These are phyloP conservation scores for Pseudogymnoascus sp. DNA, from an alignment of 2,329 filamentous ascomycete genomes.

Conservation along the genomic window DNA sequence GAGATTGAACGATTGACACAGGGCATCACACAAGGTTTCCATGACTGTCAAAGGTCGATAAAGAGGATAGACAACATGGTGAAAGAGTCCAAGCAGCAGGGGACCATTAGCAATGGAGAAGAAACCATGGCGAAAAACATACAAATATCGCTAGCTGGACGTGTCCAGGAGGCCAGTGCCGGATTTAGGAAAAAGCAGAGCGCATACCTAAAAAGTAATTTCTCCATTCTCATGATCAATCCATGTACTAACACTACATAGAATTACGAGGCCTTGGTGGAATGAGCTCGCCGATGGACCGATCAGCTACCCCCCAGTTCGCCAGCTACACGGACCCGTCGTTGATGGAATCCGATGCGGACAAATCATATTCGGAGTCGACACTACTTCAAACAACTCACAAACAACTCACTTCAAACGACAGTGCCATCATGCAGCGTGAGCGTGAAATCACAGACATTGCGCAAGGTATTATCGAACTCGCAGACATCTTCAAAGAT, in stretches of 20 bases:
- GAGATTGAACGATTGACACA: constrained; percentile 89
- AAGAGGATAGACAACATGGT: constrained; percentile 83
- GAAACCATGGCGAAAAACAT: constrained; percentile 96
- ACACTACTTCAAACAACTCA: constrained; percentile 58
- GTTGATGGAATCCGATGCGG: constrained; percentile 84
- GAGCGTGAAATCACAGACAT: constrained; percentile 97
- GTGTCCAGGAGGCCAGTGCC: constrained; percentile 86
- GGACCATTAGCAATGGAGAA: constrained; percentile 69
- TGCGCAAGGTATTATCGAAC: constrained; percentile 92
- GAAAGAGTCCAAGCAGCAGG: constrained; percentile 63
- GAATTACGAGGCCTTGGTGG: constrained; percentile 67
- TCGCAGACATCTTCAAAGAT: constrained; percentile 94
- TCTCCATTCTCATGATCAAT: not conserved
- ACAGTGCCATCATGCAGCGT: constrained; percentile 77
- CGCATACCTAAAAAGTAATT: constrained; percentile 81
- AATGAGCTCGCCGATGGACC: constrained; percentile 45
- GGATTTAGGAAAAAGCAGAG: constrained; percentile 96
- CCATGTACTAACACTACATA: constrained; percentile 31
- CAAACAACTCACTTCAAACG: constrained; percentile 61
- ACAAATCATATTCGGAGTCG: constrained; percentile 83
- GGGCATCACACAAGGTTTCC: constrained; percentile 80
- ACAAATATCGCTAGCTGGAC: constrained; percentile 77
- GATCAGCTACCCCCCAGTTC: constrained; percentile 41
- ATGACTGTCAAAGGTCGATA: constrained; percentile 82
- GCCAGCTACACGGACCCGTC: constrained; percentile 71